These are phyloP conservation scores for Lasiodiplodia citricola DNA, from an alignment of 2,329 filamentous ascomycete genomes.

Conservation along the genomic window DNA sequence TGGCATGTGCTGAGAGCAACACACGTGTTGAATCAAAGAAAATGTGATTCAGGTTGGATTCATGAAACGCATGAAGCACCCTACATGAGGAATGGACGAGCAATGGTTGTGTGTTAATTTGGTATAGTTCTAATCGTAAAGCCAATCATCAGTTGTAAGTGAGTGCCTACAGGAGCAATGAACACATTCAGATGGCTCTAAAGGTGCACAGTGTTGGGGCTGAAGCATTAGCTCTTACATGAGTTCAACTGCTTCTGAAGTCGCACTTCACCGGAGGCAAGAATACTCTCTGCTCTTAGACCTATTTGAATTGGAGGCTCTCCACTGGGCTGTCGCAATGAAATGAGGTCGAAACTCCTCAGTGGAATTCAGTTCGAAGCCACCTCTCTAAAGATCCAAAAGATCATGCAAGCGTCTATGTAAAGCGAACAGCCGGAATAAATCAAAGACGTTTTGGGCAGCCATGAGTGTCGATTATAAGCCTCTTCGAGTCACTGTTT, in stretches of 20 bases:
- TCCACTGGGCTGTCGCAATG: background rate
- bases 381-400: background rate
- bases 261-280: too few species aligned
- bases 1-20: background rate
- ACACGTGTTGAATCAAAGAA: background rate
- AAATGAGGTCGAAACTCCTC: background rate
- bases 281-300: too few species aligned
- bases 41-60: background rate
- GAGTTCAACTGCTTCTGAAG: too few species aligned
- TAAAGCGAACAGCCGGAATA: background rate
- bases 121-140: background rate
- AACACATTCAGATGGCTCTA: background rate
- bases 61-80: background rate
- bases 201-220: background rate
- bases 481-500: too few species aligned
- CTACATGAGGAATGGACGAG: slow-evolving; percentile 4
- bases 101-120: background rate
- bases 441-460: background rate
- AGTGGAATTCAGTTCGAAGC: background rate
- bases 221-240: too few species aligned
- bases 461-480: background rate
- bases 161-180: background rate
- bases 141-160: background rate
- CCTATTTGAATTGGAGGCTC: too few species aligned
- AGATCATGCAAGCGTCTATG: background rate